Conservation (phyloP, 2,329 filamentous ascomycete species). For the Colletotrichum orchidophilum region DNA sequence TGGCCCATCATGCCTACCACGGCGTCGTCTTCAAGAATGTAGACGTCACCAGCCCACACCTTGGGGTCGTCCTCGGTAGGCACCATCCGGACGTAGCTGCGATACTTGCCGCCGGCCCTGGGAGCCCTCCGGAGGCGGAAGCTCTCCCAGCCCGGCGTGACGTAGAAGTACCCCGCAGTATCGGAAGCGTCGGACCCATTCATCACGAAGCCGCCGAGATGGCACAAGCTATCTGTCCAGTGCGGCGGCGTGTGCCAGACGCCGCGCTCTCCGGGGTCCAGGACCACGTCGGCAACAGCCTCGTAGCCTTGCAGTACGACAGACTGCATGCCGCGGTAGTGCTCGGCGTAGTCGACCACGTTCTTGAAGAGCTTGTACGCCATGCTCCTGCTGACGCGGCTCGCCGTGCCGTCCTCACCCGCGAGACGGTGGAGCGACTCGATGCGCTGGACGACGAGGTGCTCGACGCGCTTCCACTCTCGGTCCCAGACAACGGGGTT, state of each 20-base stretch:
- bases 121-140: neutral
- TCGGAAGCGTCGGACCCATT: constrained; percentile 7
- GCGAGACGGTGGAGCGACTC: neutral
- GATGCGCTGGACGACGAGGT: neutral
- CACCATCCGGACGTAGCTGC: constrained; percentile 1
- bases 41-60: neutral
- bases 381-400: neutral
- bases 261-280: neutral
- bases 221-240: constrained; percentile 12
- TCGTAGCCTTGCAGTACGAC: constrained; percentile 33
- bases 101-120: neutral
- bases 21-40: neutral
- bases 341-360: constrained; percentile 3
- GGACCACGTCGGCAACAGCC: constrained; percentile 35
- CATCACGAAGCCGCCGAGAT: constrained; percentile 11
- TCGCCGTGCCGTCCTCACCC: neutral
- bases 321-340: constrained; percentile 6
- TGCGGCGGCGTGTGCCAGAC: constrained; percentile 3
- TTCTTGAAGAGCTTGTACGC: constrained; percentile 9
- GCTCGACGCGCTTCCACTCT: constrained; percentile 65
- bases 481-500: constrained; percentile 59
- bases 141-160: neutral
- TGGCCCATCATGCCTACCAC: constrained; percentile 1
- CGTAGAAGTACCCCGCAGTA: constrained; percentile 4
- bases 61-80: neutral